Percentiles rank a stretch among this genome's conserved stretches.
Evolutionary conservation across 1,139 yeast species (phyloP).

Genomic region (Hyphopichia fennica): DNA sequence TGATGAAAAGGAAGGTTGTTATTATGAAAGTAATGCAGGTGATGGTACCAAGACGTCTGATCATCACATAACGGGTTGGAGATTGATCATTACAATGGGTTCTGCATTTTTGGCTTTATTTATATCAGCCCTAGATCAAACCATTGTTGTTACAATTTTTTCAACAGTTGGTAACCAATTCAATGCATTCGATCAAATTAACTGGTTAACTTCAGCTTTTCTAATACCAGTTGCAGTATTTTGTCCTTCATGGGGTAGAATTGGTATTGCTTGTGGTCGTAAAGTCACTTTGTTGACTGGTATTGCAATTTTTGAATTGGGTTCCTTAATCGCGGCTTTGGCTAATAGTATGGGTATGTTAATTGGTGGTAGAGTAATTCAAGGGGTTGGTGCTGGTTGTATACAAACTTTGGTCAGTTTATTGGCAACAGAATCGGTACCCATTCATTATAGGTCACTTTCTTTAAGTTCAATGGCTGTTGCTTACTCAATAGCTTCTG

Average conservation of each 20-base stretch:
- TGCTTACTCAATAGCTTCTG: conserved; percentile 20
- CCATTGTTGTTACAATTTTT: conserved; percentile 22
- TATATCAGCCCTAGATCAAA: conserved; percentile 22
- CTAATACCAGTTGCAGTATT: conserved; percentile 59
- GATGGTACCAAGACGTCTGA: conserved; percentile 54
- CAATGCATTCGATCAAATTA: conserved; percentile 51
- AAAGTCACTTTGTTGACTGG: conserved; percentile 51
- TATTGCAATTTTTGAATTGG: conserved; percentile 57
- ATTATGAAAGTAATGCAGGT: conserved; percentile 43
- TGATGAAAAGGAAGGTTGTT: conserved; percentile 2
- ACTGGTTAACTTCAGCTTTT: conserved; percentile 64
- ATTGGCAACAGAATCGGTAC: conserved; percentile 56
- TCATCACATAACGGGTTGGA: conserved; percentile 37
- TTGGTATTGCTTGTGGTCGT: conserved; percentile 62
- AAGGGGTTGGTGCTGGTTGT: conserved; percentile 77
- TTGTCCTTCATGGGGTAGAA: conserved; percentile 60
- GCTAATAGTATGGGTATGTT: conserved; percentile 58
- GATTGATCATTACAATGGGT: conserved; percentile 12
- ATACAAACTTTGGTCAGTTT: conserved; percentile 59
- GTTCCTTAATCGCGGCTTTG: conserved; percentile 61
- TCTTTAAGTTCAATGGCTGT: conserved; percentile 19
- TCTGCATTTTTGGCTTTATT: conserved; percentile 18
- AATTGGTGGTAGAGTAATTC: conserved; percentile 69
- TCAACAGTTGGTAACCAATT: conserved; percentile 38
- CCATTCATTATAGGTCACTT: conserved; percentile 55